These are phyloP conservation scores for Yamadazyma siamensis DNA, from an alignment of 1,139 yeast genomes.

Conservation along the genomic window DNA sequence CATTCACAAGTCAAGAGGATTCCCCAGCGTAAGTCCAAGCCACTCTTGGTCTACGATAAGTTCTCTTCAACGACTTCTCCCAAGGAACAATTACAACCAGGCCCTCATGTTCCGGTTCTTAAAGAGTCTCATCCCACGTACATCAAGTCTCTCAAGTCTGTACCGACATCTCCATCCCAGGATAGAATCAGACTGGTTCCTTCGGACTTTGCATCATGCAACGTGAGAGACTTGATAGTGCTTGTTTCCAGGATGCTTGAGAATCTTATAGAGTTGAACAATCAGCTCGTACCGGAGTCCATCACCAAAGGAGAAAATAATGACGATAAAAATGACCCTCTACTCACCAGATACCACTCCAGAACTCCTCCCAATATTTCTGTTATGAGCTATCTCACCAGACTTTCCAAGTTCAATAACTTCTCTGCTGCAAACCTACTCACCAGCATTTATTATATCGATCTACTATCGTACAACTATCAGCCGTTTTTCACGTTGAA, in stretches of 20 bases:
- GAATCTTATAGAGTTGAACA: conserved; percentile 68
- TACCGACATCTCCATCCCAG: conserved; percentile 2
- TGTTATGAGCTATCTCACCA: conserved; percentile 67
- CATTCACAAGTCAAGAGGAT: no score
- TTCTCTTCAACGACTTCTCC: conserved; percentile 5
- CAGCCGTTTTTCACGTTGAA: conserved; percentile 76
- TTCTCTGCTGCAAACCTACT: conserved; percentile 79
- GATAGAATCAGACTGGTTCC: conserved; percentile 29
- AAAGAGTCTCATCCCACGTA: no score
- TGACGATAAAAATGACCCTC: conserved; percentile 15
- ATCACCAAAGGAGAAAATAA: conserved; percentile 22
- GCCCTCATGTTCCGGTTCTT: no score
- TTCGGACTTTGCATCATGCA: conserved; percentile 58
- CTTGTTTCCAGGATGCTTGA: conserved; percentile 78
- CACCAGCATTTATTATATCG: conserved; percentile 84
- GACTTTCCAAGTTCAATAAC: conserved; percentile 81
- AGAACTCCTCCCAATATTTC: conserved; percentile 89
- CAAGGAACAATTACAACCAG: no score
- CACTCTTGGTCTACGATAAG: conserved; percentile 4
- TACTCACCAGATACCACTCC: conserved; percentile 86
- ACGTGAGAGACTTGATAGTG: conserved; percentile 64
- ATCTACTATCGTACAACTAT: conserved; percentile 73
- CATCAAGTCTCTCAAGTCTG: conserved; percentile 3
- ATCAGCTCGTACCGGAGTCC: conserved; percentile 42
- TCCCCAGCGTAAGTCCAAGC: conserved; percentile 5